phyloP scores from a whole-genome alignment of 768 basidiomycete species.

The Lactifluus volemus region DNA sequence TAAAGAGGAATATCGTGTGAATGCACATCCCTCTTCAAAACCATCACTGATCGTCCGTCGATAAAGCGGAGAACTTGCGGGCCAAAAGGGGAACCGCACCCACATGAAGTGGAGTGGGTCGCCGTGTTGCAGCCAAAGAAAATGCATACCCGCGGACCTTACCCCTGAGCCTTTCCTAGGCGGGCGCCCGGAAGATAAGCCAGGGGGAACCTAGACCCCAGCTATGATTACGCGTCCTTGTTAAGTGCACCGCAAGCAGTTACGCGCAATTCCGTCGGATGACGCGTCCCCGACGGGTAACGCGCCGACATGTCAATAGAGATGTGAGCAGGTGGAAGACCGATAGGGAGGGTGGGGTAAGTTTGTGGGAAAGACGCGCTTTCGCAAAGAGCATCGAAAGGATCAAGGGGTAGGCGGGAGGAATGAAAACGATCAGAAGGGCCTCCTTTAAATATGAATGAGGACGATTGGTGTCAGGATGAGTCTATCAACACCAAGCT shows the following conservation, averaged over 20 bases:
- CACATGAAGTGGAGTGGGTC: neutral
- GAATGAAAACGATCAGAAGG: neutral
- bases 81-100: neutral
- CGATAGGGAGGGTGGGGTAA: neutral
- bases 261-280: too few species aligned
- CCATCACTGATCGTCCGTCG: neutral
- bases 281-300: neutral
- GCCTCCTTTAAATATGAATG: neutral
- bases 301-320: neutral
- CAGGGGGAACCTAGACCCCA: neutral
- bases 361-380: too few species aligned
- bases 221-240: too few species aligned
- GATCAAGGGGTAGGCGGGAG: neutral
- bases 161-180: neutral
- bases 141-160: neutral
- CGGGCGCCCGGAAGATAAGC: neutral
- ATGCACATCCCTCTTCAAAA: neutral
- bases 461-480: neutral
- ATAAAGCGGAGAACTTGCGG: neutral
- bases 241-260: too few species aligned
- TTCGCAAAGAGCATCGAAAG: neutral
- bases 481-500: slow-evolving; percentile 1
- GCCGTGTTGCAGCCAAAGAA: neutral
- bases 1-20: too few species aligned
- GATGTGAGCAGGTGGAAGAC: neutral